A percentile compares a stretch with the other conserved stretches of the same genome.
Conservation (phyloP, 768 basidiomycete genomes). For the Suillus clintonianus region DNA sequence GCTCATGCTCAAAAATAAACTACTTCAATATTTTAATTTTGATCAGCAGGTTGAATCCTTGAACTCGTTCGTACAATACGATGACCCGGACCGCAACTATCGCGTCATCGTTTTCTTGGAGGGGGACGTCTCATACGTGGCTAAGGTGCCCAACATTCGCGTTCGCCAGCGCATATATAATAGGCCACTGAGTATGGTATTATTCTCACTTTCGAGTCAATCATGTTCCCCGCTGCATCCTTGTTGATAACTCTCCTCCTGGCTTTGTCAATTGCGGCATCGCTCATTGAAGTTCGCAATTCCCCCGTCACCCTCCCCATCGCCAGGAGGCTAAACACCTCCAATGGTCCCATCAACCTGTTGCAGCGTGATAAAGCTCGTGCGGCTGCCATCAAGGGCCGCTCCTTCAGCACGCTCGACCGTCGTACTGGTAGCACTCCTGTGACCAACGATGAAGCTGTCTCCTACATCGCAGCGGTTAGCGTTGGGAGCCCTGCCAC, state of each 20-base stretch:
- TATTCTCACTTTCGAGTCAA: neutral
- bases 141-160: neutral
- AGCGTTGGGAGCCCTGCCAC: constrained; percentile 58
- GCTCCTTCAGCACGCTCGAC: constrained; percentile 22
- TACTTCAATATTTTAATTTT: neutral
- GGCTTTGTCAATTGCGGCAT: constrained; percentile 46
- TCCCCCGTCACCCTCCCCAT: constrained; percentile 49
- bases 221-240: constrained; percentile 40
- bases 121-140: neutral
- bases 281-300: constrained; percentile 41
- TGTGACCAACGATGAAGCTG: constrained; percentile 40
- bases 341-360: constrained; percentile 46
- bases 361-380: constrained; percentile 52
- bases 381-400: constrained; percentile 43
- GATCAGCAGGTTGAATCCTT: neutral
- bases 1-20: neutral
- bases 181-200: neutral
- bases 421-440: constrained; percentile 28
- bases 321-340: constrained; percentile 53
- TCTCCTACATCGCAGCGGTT: constrained; percentile 38
- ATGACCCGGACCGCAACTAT: neutral
- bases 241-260: constrained; percentile 48
- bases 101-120: neutral
- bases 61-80: neutral
- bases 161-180: neutral